Conservation (phyloP, 2,329 filamentous ascomycete species). For the Penicillium palitans region DNA sequence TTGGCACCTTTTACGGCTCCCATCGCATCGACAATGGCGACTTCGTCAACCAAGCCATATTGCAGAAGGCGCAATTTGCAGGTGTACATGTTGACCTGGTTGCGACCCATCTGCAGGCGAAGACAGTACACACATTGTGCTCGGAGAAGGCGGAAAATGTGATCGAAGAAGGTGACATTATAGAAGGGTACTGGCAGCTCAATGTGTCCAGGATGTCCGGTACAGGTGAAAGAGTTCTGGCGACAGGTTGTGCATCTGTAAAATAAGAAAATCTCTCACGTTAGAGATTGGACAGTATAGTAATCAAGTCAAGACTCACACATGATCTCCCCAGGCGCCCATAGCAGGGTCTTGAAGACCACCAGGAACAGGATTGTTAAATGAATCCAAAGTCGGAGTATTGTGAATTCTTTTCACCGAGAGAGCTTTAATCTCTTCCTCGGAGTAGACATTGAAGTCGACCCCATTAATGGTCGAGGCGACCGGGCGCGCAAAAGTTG, state of each 20-base stretch:
- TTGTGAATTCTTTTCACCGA: conserved; percentile 95
- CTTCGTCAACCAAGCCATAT: conserved; percentile 75
- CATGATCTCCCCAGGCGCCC: conserved; percentile 82
- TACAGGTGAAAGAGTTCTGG: conserved; percentile 75
- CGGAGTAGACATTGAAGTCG: conserved; percentile 82
- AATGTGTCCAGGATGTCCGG: conserved; percentile 93
- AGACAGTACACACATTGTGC: conserved; percentile 91
- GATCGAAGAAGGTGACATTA: conserved; percentile 95
- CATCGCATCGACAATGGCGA: conserved; percentile 58
- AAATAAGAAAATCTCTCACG: conserved; percentile 6
- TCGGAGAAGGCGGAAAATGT: conserved; percentile 78
- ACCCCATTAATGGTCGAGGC: conserved; percentile 81
- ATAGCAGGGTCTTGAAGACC: conserved; percentile 91
- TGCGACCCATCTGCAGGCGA: conserved; percentile 74
- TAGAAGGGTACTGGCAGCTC: conserved; percentile 91
- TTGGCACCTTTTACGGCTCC: conserved; percentile 47
- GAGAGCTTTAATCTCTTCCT: conserved; percentile 79
- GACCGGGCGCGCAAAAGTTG: conserved; percentile 67
- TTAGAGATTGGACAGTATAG: conserved; percentile 17
- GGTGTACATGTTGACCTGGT: conserved; percentile 72
- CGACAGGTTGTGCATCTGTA: conserved; percentile 88
- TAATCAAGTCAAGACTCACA: conserved; percentile 55
- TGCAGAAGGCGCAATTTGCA: conserved; percentile 86
- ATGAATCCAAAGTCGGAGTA: conserved; percentile 87
- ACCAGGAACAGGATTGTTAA: conserved; percentile 83